phyloP scores from a whole-genome alignment of 768 basidiomycete species.

The Russula virescens region DNA sequence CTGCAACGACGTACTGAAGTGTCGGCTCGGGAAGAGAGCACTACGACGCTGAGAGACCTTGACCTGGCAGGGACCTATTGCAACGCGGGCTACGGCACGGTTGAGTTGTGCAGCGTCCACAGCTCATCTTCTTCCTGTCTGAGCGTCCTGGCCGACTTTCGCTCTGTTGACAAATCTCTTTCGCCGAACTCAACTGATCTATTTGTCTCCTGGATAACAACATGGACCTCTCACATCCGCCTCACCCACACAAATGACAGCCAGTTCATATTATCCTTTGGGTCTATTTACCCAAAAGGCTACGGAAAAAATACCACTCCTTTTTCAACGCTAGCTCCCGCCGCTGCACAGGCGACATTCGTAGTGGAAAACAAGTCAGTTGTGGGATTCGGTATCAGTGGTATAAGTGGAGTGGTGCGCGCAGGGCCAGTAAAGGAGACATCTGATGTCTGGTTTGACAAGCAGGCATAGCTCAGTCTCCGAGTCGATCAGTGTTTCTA shows the following conservation, averaged over 20 bases:
- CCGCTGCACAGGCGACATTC: background rate
- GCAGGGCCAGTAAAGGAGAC: background rate
- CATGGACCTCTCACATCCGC: background rate
- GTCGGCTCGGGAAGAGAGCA: background rate
- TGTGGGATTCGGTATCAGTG: conserved; percentile 5
- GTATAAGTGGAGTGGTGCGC: background rate
- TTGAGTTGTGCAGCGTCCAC: background rate
- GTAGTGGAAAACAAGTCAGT: background rate
- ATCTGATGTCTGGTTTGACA: conserved; percentile 13
- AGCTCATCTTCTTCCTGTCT: conserved; percentile 11
- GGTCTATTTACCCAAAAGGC: conserved; percentile 11
- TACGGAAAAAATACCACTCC: conserved; percentile 14
- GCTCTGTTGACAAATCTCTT: background rate
- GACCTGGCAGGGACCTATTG: conserved; percentile 11
- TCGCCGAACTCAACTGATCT: conserved; percentile 1
- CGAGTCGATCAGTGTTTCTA: too few relatives aligned
- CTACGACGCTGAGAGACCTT: background rate
- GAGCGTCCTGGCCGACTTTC: conserved; percentile 5
- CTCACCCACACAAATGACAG: background rate
- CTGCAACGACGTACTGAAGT: background rate
- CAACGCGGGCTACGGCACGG: conserved; percentile 1
- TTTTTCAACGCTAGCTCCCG: background rate
- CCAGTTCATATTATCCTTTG: background rate
- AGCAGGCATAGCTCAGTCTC: background rate
- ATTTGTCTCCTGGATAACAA: background rate